Evolutionary conservation across 2,329 filamentous ascomycete genomes (phyloP).

Genomic region (Penicillium sp.): DNA sequence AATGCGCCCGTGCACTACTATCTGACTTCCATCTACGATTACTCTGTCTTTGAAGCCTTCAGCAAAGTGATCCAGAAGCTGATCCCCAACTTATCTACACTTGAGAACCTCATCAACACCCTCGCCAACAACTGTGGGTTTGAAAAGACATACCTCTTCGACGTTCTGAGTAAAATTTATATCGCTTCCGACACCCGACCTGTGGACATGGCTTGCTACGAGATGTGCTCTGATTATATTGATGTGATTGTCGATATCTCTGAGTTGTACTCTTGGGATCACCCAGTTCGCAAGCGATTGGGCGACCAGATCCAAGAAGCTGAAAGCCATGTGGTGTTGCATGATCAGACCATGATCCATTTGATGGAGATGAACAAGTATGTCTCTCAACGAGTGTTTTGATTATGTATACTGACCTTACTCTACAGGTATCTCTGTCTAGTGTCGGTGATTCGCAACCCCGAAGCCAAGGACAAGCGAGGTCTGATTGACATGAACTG

Average conservation of each 20-base stretch:
- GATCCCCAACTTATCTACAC: constrained; percentile 85
- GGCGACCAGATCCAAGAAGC: constrained; percentile 54
- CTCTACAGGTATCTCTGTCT: constrained; percentile 59
- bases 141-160: constrained; percentile 97
- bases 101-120: constrained; percentile 92
- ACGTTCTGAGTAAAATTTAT: constrained; percentile 97
- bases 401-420: constrained; percentile 16
- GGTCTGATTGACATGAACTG: constrained; percentile 67
- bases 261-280: constrained; percentile 83
- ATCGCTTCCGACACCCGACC: constrained; percentile 93
- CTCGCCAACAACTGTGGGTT: constrained; percentile 91
- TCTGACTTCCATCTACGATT: constrained; percentile 96
- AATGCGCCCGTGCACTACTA: constrained; percentile 94
- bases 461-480: constrained; percentile 64
- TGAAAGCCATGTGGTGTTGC: constrained; percentile 63
- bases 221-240: constrained; percentile 98
- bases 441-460: constrained; percentile 64
- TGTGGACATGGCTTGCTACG: constrained; percentile 92
- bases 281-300: constrained; percentile 43
- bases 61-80: constrained; percentile 98
- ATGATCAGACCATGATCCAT: constrained; percentile 63
- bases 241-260: constrained; percentile 97
- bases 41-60: constrained; percentile 97
- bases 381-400: constrained; percentile 22
- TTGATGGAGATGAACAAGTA: constrained; percentile 67